phyloP scores from a whole-genome alignment of 2,329 filamentous ascomycete genomes.

The Lecanosticta acicola region DNA sequence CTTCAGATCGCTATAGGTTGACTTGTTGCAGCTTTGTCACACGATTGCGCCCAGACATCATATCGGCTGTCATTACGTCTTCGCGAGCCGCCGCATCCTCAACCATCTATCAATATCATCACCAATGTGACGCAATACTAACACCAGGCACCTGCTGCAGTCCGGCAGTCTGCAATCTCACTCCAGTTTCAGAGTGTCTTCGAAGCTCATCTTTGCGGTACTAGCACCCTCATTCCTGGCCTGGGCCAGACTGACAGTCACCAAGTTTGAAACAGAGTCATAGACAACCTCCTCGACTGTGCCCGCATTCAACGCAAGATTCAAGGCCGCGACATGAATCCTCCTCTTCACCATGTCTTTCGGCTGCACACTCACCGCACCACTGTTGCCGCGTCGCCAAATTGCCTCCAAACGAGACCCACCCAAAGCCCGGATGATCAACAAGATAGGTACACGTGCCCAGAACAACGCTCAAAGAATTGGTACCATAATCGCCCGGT shows the following conservation, averaged over 20 bases:
- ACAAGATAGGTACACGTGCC: conserved; percentile 49
- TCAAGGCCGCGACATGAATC: conserved; percentile 46
- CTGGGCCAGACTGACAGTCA: conserved; percentile 10
- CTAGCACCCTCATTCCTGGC: not conserved
- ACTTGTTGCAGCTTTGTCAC: too few species aligned
- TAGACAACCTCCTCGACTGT: conserved; percentile 39
- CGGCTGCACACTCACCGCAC: conserved; percentile 35
- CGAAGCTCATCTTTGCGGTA: conserved; percentile 2
- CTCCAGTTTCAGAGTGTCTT: conserved; percentile 3
- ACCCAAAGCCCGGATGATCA: conserved; percentile 41
- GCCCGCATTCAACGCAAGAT: conserved; percentile 43
- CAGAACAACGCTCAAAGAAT: conserved; percentile 49
- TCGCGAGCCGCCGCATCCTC: not conserved
- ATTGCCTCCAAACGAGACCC: conserved; percentile 49
- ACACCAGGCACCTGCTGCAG: not conserved
- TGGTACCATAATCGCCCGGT: conserved; percentile 55
- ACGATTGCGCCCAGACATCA: too few species aligned
- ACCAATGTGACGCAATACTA: not conserved
- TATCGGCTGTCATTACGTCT: too few species aligned
- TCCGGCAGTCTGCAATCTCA: not conserved
- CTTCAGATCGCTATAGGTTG: too few species aligned
- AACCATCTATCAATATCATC: not conserved
- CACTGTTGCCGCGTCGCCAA: conserved; percentile 22
- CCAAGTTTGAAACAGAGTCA: conserved; percentile 25
- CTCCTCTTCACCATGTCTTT: conserved; percentile 45